phyloP scores from a whole-genome alignment of 148 eudicot species.

The Fagopyrum tataricum region DNA sequence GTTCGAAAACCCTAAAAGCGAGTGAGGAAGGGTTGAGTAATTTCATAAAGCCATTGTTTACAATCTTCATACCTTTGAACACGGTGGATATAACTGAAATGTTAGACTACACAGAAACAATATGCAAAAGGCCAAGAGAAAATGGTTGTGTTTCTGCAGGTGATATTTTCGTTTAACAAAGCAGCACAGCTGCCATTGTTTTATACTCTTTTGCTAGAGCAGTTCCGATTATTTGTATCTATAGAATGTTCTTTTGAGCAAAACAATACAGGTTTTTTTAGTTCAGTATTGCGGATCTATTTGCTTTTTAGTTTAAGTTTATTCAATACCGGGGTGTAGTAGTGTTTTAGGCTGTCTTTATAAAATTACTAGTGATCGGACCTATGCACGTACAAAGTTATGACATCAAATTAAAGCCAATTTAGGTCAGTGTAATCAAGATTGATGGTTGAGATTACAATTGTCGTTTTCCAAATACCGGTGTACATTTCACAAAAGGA shows the following conservation, averaged over 20 bases:
- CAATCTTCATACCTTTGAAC: background rate
- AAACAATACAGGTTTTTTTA: background rate
- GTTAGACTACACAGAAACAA: background rate
- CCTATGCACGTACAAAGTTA: no score
- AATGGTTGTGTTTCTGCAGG: constrained; percentile 1
- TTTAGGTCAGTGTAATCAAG: no score
- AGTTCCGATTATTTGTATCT: background rate
- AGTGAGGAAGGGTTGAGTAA: constrained; percentile 22
- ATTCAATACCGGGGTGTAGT: no score
- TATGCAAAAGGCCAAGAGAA: background rate
- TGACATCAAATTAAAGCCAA: no score
- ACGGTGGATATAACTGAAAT: constrained; percentile 1
- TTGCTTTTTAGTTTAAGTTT: background rate
- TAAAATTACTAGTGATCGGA: no score
- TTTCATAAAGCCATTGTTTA: background rate
- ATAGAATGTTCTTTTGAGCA: background rate
- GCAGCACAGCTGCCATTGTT: constrained; percentile 6
- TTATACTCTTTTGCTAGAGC: background rate
- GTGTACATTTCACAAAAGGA: no score
- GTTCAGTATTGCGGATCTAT: background rate
- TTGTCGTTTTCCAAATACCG: no score
- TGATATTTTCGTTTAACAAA: background rate
- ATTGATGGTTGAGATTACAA: no score
- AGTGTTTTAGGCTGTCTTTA: no score
- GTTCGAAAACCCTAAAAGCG: constrained; percentile 31